Evolutionary conservation across 1,284 basidiomycete species (phyloP), one percentile per base, ranked within the genome.

Genomic region (Tilletia walkeri): DNA sequence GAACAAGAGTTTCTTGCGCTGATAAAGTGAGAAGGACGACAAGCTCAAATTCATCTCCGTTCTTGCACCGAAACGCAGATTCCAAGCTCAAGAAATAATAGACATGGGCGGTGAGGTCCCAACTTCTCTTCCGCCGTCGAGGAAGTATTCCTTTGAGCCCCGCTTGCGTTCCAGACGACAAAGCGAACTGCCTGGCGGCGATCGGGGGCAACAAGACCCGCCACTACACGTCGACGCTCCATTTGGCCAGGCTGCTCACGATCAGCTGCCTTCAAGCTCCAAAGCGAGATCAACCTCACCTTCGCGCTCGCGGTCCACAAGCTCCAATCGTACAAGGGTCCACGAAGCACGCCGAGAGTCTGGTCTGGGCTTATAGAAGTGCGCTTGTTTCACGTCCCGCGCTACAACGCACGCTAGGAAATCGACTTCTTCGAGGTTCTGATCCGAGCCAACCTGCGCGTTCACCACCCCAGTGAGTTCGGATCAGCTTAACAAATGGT

Each of bases 101-200:
- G 59, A 63, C 12, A 63, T 63, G 9, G 59, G 59, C 3, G 59
- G 59, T n/a, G 59, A 63, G 39, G 59, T 63, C 2, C 59, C 59
- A 18, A 63, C 59, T 10, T 38, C 59, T 12, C 14, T 63, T 24
- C 59, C 59, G 14, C 59, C 30, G 18, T 16, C 59, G 18, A 34
- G 59, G 3, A 63, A 63, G 59, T 63, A 63, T 20, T 16, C 14
- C 16, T 63, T 36, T 41, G 36, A 63, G 12, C 59, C 59, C 39
- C 59, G 59, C 16, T 45, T 18, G 16, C 20, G 50, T 18, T 53
- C 50, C 1, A 9, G 50, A 53, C 7, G 14, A 45, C 41, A 3
- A 14, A 45, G 9, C 41, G 41, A 45, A 1, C 14, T 45, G 9
- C 50, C 20, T 53, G 12, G 7, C 4, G 10, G 16, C 50, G 12